These are phyloP conservation scores for Talaromyces sp. DNA, from an alignment of 2,329 filamentous ascomycete species.

Conservation along the genomic window DNA sequence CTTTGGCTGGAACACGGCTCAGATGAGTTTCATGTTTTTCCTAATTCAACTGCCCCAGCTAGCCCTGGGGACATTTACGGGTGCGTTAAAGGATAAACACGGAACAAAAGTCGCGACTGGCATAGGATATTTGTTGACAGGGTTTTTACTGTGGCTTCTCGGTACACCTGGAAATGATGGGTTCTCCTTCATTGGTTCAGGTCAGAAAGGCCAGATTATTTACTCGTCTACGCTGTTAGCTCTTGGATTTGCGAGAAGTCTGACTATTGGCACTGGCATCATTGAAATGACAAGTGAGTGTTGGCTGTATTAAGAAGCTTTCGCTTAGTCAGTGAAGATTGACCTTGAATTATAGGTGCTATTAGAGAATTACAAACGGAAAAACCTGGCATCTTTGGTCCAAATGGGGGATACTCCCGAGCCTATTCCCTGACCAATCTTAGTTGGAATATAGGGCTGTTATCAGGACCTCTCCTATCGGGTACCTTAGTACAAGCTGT, in stretches of 20 bases:
- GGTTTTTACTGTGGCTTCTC: constrained; percentile 26
- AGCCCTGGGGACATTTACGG: constrained; percentile 58
- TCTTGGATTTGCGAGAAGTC: constrained; percentile 24
- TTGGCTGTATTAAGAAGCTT: too few relatives aligned
- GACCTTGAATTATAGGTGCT: not conserved
- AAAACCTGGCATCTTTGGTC: constrained; percentile 13
- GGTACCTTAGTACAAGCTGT: constrained; percentile 5
- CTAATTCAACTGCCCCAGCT: constrained; percentile 56
- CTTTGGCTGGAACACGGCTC: constrained; percentile 55
- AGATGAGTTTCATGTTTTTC: constrained; percentile 56
- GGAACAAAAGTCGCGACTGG: constrained; percentile 26
- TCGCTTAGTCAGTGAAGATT: not conserved
- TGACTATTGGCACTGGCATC: constrained; percentile 28
- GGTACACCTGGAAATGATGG: constrained; percentile 28
- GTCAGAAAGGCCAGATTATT: constrained; percentile 21
- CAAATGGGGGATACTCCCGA: constrained; percentile 16
- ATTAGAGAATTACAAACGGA: constrained; percentile 12
- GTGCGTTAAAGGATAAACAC: constrained; percentile 37
- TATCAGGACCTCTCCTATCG: constrained; percentile 11
- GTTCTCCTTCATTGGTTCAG: constrained; percentile 25
- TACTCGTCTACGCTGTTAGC: constrained; percentile 22
- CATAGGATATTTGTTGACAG: constrained; percentile 25
- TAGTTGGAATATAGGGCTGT: constrained; percentile 15
- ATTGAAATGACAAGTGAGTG: constrained; percentile 31
- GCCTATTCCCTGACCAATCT: constrained; percentile 14